These are phyloP conservation scores for Akanthomyces uredinophilus DNA, from an alignment of 2,329 filamentous ascomycete genomes.

Conservation along the genomic window DNA sequence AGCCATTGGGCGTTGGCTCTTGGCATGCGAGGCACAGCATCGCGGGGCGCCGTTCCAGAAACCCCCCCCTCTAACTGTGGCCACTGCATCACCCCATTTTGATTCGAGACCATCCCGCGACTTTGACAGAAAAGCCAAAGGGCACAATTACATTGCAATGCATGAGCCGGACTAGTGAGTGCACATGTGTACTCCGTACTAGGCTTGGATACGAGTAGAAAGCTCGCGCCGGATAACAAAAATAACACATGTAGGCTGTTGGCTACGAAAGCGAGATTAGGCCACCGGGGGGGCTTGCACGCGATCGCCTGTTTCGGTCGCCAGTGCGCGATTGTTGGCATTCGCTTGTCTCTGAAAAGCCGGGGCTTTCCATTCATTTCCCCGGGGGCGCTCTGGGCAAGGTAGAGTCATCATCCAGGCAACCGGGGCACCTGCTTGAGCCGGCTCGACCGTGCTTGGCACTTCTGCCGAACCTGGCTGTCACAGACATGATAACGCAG, in stretches of 20 bases:
- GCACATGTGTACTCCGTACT: too few relatives aligned
- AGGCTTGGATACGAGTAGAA: too few relatives aligned
- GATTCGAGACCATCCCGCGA: neutral
- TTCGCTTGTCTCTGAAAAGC: neutral
- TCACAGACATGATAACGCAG: too few relatives aligned
- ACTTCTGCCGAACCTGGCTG: too few relatives aligned
- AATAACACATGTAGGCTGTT: neutral
- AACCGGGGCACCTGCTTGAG: too few relatives aligned
- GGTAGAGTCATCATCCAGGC: too few relatives aligned
- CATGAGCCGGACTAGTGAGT: too few relatives aligned
- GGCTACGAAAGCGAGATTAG: neutral
- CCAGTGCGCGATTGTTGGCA: neutral
- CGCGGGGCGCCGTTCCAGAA: neutral
- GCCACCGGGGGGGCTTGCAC: neutral
- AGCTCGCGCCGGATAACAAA: too few relatives aligned
- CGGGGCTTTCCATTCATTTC: too few relatives aligned
- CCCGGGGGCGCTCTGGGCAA: too few relatives aligned
- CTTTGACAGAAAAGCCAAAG: neutral
- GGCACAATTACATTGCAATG: too few relatives aligned
- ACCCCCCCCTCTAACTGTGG: neutral
- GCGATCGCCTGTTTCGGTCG: neutral
- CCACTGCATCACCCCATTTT: neutral
- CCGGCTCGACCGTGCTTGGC: too few relatives aligned
- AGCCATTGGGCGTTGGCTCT: neutral
- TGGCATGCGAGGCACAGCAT: constrained; percentile 6